phyloP scores from a whole-genome alignment of 129 eudicot genomes.

The Smallanthus sonchifolius region DNA sequence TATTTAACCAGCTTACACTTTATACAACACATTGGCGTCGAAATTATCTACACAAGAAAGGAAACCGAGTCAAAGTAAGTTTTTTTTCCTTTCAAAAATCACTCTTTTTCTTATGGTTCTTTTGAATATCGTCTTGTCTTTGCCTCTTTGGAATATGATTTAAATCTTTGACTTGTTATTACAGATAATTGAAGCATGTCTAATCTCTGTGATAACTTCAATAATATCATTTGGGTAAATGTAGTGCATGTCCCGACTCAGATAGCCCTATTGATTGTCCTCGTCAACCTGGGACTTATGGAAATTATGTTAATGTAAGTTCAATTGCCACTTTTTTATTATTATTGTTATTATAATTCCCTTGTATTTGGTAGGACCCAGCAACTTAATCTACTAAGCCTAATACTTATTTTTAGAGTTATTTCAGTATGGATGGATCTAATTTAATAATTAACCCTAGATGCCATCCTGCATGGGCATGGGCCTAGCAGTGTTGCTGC shows the following conservation, averaged over 20 bases:
- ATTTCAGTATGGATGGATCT: not conserved
- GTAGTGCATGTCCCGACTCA: conserved; percentile 85
- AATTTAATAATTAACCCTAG: not conserved
- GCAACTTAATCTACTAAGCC: not conserved
- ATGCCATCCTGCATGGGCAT: not conserved
- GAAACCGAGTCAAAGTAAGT: conserved; percentile 82
- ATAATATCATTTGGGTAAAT: conserved; percentile 84
- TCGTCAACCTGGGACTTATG: conserved; percentile 89
- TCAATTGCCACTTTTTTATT: not conserved
- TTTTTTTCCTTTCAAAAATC: not conserved
- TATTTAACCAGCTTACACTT: conserved; percentile 86
- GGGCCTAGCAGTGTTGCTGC: not conserved
- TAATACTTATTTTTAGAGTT: not conserved
- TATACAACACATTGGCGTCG: conserved; percentile 88
- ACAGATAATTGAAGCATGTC: conserved; percentile 90
- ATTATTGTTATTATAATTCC: not conserved
- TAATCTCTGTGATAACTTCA: conserved; percentile 78
- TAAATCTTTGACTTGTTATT: conserved; percentile 5
- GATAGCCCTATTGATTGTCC: conserved; percentile 69
- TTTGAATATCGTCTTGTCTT: not conserved
- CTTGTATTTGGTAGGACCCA: not conserved
- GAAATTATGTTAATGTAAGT: conserved; percentile 98
- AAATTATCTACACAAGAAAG: conserved; percentile 90
- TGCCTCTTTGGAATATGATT: not conserved
- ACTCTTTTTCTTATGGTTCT: not conserved